Evolutionary conservation across 208 protist genomes (phyloP).

Genomic region (Trypanosoma conorhini): DNA sequence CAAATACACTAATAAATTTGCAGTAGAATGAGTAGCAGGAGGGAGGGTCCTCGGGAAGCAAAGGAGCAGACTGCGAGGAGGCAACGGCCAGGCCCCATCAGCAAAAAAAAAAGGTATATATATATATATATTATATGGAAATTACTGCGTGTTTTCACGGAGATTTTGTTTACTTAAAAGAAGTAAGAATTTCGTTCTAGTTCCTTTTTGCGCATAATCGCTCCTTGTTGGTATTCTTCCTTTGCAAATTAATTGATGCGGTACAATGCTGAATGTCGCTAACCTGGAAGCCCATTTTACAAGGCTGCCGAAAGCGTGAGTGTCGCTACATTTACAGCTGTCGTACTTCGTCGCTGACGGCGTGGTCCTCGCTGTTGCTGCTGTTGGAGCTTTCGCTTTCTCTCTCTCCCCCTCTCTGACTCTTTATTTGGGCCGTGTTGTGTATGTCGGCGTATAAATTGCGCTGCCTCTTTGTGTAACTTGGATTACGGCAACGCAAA

Average conservation of each 20-base stretch:
- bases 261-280: neutral
- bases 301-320: neutral
- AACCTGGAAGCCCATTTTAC: neutral
- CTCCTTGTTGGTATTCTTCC: neutral
- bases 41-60: neutral
- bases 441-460: constrained; percentile 13
- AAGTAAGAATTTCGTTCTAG: neutral
- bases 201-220: too few relatives aligned
- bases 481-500: neutral
- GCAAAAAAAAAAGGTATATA: neutral
- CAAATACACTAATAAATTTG: constrained; percentile 6
- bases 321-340: neutral
- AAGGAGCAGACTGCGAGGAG: neutral
- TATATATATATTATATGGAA: neutral
- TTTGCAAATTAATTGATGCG: neutral
- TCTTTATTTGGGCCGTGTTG: constrained; percentile 15
- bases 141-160: neutral
- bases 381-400: constrained; percentile 6
- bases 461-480: neutral
- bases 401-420: constrained; percentile 2
- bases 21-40: constrained; percentile 2
- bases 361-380: neutral
- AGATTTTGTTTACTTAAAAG: neutral
- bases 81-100: neutral
- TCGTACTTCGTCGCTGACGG: neutral